These are phyloP conservation scores for Zoysia pacifica DNA, from an alignment of 176 grass and related monocot species.

Conservation along the genomic window DNA sequence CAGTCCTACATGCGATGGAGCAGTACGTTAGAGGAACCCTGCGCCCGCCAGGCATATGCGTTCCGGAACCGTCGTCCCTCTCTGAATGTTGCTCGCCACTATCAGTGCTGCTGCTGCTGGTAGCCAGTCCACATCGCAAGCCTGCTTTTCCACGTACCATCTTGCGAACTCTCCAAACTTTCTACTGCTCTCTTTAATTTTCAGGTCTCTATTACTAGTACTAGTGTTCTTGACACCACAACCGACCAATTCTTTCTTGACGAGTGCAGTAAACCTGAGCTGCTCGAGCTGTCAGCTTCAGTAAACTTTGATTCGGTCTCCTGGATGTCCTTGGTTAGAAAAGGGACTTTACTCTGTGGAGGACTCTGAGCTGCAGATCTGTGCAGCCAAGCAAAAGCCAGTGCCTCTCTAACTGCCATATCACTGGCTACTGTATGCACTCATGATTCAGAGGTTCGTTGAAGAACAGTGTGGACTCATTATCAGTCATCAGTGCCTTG, in stretches of 20 bases:
- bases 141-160: slow-evolving; percentile 44
- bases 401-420: not conserved
- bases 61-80: not conserved
- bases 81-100: not conserved
- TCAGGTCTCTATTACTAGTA: not conserved
- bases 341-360: not conserved
- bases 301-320: slow-evolving; percentile 10
- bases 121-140: slow-evolving; percentile 58
- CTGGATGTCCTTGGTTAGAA: not conserved
- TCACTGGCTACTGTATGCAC: not conserved
- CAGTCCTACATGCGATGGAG: too few relatives aligned
- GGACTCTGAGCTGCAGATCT: not conserved
- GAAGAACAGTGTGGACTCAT: not conserved
- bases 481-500: not conserved
- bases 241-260: slow-evolving; percentile 21
- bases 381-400: slow-evolving; percentile 15
- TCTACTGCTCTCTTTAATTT: not conserved
- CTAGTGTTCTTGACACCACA: slow-evolving; percentile 26
- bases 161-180: slow-evolving; percentile 37
- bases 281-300: not conserved
- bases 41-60: too few relatives aligned
- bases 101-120: slow-evolving; percentile 47
- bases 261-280: slow-evolving; percentile 9
- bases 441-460: slow-evolving; percentile 32
- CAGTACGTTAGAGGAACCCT: too few relatives aligned